phyloP scores from a whole-genome alignment of 2,329 filamentous ascomycete species.

The Sporothrix euskadiensis region DNA sequence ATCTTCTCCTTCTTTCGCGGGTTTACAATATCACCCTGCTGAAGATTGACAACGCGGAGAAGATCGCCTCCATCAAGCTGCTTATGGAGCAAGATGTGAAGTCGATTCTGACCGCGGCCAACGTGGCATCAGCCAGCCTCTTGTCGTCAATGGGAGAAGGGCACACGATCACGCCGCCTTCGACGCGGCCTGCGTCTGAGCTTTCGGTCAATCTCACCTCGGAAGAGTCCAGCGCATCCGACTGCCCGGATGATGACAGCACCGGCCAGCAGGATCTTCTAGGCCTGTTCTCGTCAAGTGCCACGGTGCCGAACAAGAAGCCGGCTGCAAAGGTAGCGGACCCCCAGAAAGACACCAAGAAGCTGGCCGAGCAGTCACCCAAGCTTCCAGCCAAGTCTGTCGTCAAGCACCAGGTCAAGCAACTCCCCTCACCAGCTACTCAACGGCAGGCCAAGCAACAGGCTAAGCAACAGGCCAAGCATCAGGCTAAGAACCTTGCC shows the following conservation, averaged over 20 bases:
- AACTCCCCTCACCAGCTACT: too few species aligned
- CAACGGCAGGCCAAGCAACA: not conserved
- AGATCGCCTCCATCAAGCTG: not conserved
- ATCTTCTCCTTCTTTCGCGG: not conserved
- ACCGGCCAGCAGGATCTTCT: not conserved
- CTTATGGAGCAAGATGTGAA: not conserved
- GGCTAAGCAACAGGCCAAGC: not conserved
- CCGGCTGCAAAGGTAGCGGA: not conserved
- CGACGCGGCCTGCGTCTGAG: not conserved
- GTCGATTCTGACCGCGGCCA: not conserved
- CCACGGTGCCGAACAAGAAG: not conserved
- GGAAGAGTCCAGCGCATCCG: not conserved
- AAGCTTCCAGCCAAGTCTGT: not conserved
- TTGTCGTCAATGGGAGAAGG: not conserved
- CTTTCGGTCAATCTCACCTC: not conserved
- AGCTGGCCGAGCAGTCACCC: not conserved
- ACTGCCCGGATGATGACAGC: not conserved
- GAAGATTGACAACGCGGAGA: not conserved
- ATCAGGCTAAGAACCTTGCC: not conserved
- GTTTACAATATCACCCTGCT: constrained; percentile 10
- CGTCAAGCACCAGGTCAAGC: not conserved
- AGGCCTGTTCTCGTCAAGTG: not conserved
- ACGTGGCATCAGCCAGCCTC: not conserved
- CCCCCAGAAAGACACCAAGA: not conserved
- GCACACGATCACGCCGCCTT: not conserved